phyloP scores from a whole-genome alignment of 2,329 filamentous ascomycete species.

The Scopulariopsis brevicaulis region DNA sequence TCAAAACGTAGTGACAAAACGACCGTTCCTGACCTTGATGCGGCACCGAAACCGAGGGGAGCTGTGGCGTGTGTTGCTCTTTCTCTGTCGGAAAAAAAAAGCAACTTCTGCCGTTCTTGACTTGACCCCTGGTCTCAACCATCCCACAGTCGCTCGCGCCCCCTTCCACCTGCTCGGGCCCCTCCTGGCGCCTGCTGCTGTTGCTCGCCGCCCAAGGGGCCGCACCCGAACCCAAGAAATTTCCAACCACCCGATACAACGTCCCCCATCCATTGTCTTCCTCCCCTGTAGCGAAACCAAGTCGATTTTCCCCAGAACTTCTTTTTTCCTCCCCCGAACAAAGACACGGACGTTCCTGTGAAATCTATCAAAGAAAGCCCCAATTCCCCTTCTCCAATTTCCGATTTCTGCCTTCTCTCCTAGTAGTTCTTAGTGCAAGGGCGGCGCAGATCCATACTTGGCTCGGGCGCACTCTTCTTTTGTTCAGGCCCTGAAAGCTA shows the following conservation, averaged over 20 bases:
- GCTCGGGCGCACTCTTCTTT: not conserved
- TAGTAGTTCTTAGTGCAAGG: not conserved
- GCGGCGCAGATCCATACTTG: not conserved
- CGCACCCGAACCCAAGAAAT: not conserved
- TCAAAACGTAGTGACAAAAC: conserved; percentile 1
- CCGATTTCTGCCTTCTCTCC: not conserved
- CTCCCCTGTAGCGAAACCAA: not conserved
- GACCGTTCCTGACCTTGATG: conserved; percentile 3
- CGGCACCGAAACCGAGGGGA: conserved; percentile 2
- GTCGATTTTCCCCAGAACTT: not conserved
- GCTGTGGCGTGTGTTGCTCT: not conserved
- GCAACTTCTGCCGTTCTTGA: conserved; percentile 1
- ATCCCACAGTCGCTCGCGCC: not conserved
- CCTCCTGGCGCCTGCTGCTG: conserved; percentile 1
- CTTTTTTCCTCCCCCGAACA: too few species aligned
- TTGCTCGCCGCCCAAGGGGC: not conserved
- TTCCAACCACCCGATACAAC: conserved; percentile 4
- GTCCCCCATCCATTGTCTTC: not conserved
- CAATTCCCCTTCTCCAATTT: too few species aligned
- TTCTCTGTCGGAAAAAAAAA: not conserved
- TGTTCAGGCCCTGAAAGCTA: not conserved
- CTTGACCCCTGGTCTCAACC: conserved; percentile 3
- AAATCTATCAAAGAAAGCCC: too few species aligned
- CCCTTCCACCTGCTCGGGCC: not conserved
- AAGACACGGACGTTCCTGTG: too few species aligned